Conservation (phyloP, 805 yeast species). For the Myxozyma melibiosi region DNA sequence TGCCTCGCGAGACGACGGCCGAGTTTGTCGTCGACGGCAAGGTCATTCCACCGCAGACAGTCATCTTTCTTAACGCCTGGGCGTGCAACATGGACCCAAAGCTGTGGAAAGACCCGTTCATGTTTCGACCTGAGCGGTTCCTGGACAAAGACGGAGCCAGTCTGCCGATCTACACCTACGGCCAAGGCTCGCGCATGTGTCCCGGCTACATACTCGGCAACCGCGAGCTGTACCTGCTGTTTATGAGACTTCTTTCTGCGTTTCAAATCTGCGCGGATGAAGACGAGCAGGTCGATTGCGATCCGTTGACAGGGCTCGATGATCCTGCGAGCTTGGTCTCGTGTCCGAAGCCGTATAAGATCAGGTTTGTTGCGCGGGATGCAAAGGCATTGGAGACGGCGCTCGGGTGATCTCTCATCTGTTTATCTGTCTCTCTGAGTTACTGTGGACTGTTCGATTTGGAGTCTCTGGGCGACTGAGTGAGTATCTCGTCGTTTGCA, state of each 20-base stretch:
- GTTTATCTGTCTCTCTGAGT: neutral
- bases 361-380: slow-evolving; percentile 35
- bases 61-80: slow-evolving; percentile 64
- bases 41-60: slow-evolving; percentile 57
- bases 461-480: no score
- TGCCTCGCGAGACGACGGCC: slow-evolving; percentile 61
- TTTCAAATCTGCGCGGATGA: slow-evolving; percentile 48
- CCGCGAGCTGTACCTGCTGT: slow-evolving; percentile 62
- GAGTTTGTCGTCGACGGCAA: slow-evolving; percentile 45
- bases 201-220: slow-evolving; percentile 66
- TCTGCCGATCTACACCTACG: slow-evolving; percentile 45
- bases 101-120: slow-evolving; percentile 36
- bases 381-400: slow-evolving; percentile 19
- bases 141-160: slow-evolving; percentile 29
- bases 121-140: slow-evolving; percentile 41
- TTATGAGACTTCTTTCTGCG: slow-evolving; percentile 54
- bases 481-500: no score
- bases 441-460: neutral
- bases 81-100: slow-evolving; percentile 66
- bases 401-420: slow-evolving; percentile 1
- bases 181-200: slow-evolving; percentile 74
- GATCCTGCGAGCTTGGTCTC: slow-evolving; percentile 37
- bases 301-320: slow-evolving; percentile 34
- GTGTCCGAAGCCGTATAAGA: slow-evolving; percentile 33
- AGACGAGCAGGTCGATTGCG: slow-evolving; percentile 26